Conservation (phyloP, 805 yeast species). For the Lipomyces anomalus region DNA sequence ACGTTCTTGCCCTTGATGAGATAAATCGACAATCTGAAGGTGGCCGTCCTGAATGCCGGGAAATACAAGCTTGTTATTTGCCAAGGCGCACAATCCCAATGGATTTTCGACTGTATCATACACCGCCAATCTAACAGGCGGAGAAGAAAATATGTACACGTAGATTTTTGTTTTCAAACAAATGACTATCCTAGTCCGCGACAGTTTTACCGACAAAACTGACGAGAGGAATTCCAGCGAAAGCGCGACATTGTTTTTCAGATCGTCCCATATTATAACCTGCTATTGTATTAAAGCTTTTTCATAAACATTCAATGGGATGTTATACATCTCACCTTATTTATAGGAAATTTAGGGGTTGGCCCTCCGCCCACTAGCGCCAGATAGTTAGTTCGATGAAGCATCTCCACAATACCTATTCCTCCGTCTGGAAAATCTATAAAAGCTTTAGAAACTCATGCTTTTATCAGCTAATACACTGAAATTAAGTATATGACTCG, state of each 20-base stretch:
- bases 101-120: constrained; percentile 64
- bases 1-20: constrained; percentile 57
- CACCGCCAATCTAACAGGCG: constrained; percentile 59
- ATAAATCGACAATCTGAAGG: constrained; percentile 69
- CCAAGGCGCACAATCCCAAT: constrained; percentile 56
- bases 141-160: constrained; percentile 75
- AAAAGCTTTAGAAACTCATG: background rate
- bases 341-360: constrained; percentile 69
- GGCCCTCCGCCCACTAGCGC: constrained; percentile 89
- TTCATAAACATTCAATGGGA: no score
- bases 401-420: constrained; percentile 72
- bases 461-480: background rate
- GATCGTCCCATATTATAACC: constrained; percentile 86
- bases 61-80: constrained; percentile 56
- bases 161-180: constrained; percentile 61
- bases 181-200: constrained; percentile 70
- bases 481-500: background rate
- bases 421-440: constrained; percentile 46
- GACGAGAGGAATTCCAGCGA: constrained; percentile 71
- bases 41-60: constrained; percentile 76
- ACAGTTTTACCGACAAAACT: constrained; percentile 64
- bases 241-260: constrained; percentile 66
- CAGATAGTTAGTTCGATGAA: constrained; percentile 83
- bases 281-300: background rate
- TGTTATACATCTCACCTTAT: constrained; percentile 45